phyloP scores from a whole-genome alignment of 441 rosid species.

The Pelargonium exstipulatum region DNA sequence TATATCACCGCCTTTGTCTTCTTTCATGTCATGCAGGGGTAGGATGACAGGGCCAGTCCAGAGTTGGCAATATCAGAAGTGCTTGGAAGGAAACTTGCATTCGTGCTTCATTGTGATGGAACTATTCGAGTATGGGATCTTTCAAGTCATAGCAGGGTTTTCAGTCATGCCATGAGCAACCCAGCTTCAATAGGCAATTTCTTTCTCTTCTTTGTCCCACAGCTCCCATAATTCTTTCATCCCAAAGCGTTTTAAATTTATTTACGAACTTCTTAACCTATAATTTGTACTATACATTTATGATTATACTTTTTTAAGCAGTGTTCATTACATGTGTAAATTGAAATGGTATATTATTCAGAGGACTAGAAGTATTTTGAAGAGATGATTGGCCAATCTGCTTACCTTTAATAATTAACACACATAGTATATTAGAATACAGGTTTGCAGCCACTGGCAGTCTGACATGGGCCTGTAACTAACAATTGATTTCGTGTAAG shows the following conservation, averaged over 20 bases:
- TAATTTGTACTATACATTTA: neutral
- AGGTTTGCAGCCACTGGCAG: neutral
- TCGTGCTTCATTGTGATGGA: slow-evolving; percentile 74
- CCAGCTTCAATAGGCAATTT: slow-evolving; percentile 57
- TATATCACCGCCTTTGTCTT: neutral
- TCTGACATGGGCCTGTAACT: neutral
- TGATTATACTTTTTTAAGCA: no score
- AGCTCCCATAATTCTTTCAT: neutral
- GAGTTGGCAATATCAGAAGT: slow-evolving; percentile 55
- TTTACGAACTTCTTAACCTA: neutral
- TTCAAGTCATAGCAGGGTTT: slow-evolving; percentile 41
- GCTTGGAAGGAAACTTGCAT: slow-evolving; percentile 40
- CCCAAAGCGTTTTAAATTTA: neutral
- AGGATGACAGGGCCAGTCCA: slow-evolving; percentile 55
- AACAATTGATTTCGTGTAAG: neutral
- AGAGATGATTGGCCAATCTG: neutral
- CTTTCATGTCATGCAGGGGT: slow-evolving; percentile 48
- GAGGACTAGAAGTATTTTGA: neutral
- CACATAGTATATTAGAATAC: neutral
- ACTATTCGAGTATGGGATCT: slow-evolving; percentile 72
- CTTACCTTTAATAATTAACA: neutral
- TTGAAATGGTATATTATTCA: neutral
- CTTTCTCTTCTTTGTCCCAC: slow-evolving; percentile 17
- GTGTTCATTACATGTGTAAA: no score
- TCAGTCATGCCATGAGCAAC: slow-evolving; percentile 47